phyloP scores from a whole-genome alignment of 176 grass and related monocot species.

The Calamus simplicifolius region DNA sequence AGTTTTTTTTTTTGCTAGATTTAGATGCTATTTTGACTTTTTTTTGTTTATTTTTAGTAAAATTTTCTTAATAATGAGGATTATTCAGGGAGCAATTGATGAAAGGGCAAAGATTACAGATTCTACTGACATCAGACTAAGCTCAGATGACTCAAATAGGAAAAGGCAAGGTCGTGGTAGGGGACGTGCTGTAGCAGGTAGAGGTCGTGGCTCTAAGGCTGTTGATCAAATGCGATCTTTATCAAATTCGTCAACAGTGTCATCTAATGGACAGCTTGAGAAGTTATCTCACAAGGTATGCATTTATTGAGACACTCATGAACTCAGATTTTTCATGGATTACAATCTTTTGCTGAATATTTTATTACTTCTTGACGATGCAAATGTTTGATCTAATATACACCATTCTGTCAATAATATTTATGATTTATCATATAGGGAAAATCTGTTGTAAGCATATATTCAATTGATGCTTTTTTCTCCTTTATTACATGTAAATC shows the following conservation, averaged over 20 bases:
- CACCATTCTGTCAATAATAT: no score
- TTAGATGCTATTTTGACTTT: slow-evolving; percentile 14
- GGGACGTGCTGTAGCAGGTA: slow-evolving; percentile 58
- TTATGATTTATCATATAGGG: no score
- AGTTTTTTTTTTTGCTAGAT: no score
- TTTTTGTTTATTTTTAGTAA: slow-evolving; percentile 2
- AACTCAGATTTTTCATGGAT: not conserved
- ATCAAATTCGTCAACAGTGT: slow-evolving; percentile 29
- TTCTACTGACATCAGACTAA: slow-evolving; percentile 30
- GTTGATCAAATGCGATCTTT: slow-evolving; percentile 43
- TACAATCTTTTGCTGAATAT: no score
- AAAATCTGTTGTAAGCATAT: no score
- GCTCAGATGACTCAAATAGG: slow-evolving; percentile 52
- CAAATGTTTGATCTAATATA: no score
- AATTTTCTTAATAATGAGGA: not conserved
- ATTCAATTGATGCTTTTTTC: no score
- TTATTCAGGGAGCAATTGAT: slow-evolving; percentile 36
- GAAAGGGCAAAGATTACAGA: slow-evolving; percentile 50
- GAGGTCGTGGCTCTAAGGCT: slow-evolving; percentile 65
- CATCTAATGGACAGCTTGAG: slow-evolving; percentile 72
- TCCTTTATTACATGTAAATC: no score
- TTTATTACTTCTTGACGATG: no score
- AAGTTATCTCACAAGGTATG: slow-evolving; percentile 52
- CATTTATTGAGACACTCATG: not conserved
- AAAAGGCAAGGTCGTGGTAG: slow-evolving; percentile 80